Evolutionary conservation across 1,284 basidiomycete species (phyloP), one percentile per base, ranked within the genome.

Genomic region (Uromyces viciae-fabae): DNA sequence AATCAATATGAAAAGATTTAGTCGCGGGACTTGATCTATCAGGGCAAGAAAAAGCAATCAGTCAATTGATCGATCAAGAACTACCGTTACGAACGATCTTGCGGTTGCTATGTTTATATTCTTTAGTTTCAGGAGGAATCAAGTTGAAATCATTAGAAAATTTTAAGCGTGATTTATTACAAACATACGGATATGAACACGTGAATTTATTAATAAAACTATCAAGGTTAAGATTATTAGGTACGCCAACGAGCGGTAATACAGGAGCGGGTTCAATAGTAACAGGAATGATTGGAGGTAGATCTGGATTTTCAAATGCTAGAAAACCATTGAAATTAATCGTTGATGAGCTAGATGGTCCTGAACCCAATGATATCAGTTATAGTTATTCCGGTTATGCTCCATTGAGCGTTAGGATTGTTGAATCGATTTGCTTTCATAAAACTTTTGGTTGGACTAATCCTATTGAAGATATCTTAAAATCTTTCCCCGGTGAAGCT

Each of bases 321-420:
- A 91, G 95, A 74, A 95, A 94, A 86, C 90, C 91, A 0, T 89
- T 99, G n/a, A 90, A 93, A 36, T 90, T 99, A 31, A 89, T 98
- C 49, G 94, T 97, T 83, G 96, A 99, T 85, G 95, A 98, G 78
- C 87, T 88, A 77, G 92, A 91, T 83, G 90, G 90, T 82, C 84
- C 86, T 0, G 83, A 85, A 22, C 95, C 96, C 83, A 93, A 93
- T 84, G 97, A 99, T 86, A 93, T 98, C 84, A 92, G 93, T 82
- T 99, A 94, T 86, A 93, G 94, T 52, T 99, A 98, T 87, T 97
- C 94, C 0, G 97, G 97, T 11, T 99, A 95, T 86, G 95, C 97
- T 1, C 97, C 97, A 15, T 90, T 98, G 82, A 94, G 92, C 84
- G 87, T 98, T 8, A 91, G 97, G 15, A 89, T 99, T 1, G 92